Conservation (phyloP, 2,329 filamentous ascomycete genomes). For the Ceratocystis cacaofunesta region DNA sequence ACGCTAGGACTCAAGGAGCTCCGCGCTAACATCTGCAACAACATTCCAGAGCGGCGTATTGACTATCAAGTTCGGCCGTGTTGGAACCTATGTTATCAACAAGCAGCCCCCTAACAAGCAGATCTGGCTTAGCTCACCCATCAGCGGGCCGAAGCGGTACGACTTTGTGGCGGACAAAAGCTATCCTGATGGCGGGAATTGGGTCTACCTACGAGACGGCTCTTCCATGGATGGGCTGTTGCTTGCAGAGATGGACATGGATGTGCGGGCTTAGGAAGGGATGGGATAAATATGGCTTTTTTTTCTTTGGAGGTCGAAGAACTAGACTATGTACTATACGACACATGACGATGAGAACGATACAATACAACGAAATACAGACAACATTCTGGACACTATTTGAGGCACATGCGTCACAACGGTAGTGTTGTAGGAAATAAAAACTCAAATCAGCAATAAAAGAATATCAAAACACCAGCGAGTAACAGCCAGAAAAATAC, state of each 20-base stretch:
- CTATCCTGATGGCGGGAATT: constrained; percentile 62
- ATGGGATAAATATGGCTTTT: neutral
- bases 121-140: constrained; percentile 89
- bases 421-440: neutral
- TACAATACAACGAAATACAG: neutral
- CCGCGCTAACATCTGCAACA: too few species aligned
- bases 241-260: constrained; percentile 58
- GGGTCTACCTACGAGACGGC: constrained; percentile 82
- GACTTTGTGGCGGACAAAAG: constrained; percentile 62
- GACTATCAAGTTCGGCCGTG: constrained; percentile 51
- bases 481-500: neutral
- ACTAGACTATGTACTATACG: neutral
- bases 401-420: neutral
- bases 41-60: constrained; percentile 62
- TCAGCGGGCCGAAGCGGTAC: constrained; percentile 84
- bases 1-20: neutral
- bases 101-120: constrained; percentile 97
- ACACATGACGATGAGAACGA: neutral
- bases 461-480: neutral
- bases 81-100: constrained; percentile 86
- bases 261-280: constrained; percentile 26
- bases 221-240: constrained; percentile 58
- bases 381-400: too few species aligned
- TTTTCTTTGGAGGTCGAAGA: neutral
- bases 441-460: neutral